Percentiles rank a stretch among this genome's conserved stretches.
Evolutionary conservation across 768 basidiomycete species (phyloP).

Genomic region (Rhizopogon vulgaris): DNA sequence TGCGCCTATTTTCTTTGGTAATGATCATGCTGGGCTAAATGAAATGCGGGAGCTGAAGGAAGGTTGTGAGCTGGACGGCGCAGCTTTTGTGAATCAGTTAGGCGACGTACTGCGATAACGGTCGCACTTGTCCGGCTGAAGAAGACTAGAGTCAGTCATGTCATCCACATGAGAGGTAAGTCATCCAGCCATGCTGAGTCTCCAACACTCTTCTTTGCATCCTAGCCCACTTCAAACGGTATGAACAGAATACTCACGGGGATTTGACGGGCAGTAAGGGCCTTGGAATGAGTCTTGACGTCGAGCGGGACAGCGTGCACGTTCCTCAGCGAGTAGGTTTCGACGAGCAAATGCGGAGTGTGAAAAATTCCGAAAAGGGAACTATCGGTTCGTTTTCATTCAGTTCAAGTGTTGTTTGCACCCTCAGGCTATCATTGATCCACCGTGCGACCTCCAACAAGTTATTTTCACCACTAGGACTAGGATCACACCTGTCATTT

Average conservation of each 20-base stretch:
- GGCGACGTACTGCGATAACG: conserved; percentile 30
- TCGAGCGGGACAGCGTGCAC: conserved; percentile 28
- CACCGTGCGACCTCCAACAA: no score
- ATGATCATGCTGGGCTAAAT: conserved; percentile 79
- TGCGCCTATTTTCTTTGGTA: conserved; percentile 87
- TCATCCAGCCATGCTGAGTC: conserved; percentile 28
- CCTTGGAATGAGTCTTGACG: conserved; percentile 31
- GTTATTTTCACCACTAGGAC: no score
- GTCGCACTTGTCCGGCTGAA: conserved; percentile 30
- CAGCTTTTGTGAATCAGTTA: neutral
- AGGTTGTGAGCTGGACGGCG: neutral
- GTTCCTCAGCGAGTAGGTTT: conserved; percentile 4
- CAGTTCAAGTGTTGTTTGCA: no score
- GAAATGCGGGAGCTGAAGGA: conserved; percentile 23
- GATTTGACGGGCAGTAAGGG: conserved; percentile 13
- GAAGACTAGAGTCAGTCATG: conserved; percentile 12
- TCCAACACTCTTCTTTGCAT: conserved; percentile 2
- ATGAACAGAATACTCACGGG: conserved; percentile 16
- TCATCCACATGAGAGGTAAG: conserved; percentile 21
- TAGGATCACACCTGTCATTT: no score
- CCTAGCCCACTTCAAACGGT: conserved; percentile 3
- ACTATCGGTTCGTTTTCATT: neutral
- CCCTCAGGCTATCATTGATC: no score
- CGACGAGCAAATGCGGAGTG: conserved; percentile 16
- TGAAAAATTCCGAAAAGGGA: conserved; percentile 7